Evolutionary conservation across 2,329 filamentous ascomycete species (phyloP).

Genomic region (Fusarium abutilonis): DNA sequence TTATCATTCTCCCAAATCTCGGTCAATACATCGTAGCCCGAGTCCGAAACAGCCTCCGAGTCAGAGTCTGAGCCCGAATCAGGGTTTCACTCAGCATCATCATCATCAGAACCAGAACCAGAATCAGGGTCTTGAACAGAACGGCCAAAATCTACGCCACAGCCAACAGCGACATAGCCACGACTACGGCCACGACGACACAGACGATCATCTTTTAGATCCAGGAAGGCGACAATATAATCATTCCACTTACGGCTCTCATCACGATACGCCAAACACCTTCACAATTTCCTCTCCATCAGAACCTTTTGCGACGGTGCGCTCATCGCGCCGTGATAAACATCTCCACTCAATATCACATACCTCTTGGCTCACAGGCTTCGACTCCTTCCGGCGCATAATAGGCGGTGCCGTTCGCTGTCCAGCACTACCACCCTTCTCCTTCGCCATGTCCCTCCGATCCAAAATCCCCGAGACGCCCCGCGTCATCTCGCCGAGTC

Average conservation of each 20-base stretch:
- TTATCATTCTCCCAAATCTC: conserved; percentile 31
- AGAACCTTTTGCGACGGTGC: conserved; percentile 39
- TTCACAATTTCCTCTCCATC: conserved; percentile 31
- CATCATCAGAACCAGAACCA: conserved; percentile 25
- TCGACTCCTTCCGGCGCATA: conserved; percentile 59
- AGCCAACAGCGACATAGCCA: conserved; percentile 37
- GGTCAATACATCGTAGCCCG: conserved; percentile 37
- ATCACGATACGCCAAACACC: conserved; percentile 30
- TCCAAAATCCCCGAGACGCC: conserved; percentile 77
- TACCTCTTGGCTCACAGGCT: conserved; percentile 58
- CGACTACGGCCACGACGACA: conserved; percentile 30
- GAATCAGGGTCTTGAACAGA: conserved; percentile 10
- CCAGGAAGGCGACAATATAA: conserved; percentile 43
- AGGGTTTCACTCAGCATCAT: conserved; percentile 28
- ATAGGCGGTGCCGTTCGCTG: conserved; percentile 66
- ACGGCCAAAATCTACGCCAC: conserved; percentile 31
- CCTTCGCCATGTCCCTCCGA: conserved; percentile 62
- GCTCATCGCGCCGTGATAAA: conserved; percentile 61
- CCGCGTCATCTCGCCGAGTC: conserved; percentile 89
- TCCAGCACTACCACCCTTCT: conserved; percentile 69
- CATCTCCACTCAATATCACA: conserved; percentile 54
- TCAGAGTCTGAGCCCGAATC: conserved; percentile 31
- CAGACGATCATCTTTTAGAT: conserved; percentile 30
- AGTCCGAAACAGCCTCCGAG: conserved; percentile 27
- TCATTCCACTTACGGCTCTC: conserved; percentile 30